phyloP scores from a whole-genome alignment of 2,329 filamentous ascomycete genomes.

The Colletotrichum sp. region DNA sequence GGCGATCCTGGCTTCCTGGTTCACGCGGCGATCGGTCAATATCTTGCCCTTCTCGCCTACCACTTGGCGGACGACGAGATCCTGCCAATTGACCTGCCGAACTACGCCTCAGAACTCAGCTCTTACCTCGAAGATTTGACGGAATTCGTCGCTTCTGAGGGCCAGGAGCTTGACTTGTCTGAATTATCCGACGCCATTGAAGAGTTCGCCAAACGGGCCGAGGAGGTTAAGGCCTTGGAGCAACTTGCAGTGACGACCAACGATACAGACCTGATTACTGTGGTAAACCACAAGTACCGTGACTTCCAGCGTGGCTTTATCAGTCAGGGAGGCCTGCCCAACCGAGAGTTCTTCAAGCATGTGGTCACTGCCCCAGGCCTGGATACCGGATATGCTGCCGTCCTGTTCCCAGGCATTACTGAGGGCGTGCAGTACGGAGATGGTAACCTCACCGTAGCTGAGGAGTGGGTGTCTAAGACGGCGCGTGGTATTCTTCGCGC shows the following conservation, averaged over 20 bases:
- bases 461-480: conserved; percentile 40
- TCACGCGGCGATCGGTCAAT: conserved; percentile 61
- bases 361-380: conserved; percentile 52
- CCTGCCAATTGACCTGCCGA: conserved; percentile 44
- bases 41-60: conserved; percentile 42
- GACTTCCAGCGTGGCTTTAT: conserved; percentile 55
- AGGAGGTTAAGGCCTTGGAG: conserved; percentile 36
- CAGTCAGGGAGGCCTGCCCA: conserved; percentile 50
- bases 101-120: conserved; percentile 43
- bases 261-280: conserved; percentile 33
- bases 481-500: conserved; percentile 37
- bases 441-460: conserved; percentile 35
- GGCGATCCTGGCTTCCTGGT: conserved; percentile 72
- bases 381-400: conserved; percentile 49
- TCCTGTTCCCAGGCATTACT: conserved; percentile 63
- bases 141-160: conserved; percentile 33
- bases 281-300: conserved; percentile 51
- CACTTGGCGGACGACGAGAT: conserved; percentile 41
- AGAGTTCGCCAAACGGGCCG: conserved; percentile 35
- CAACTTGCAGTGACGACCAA: conserved; percentile 30
- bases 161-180: conserved; percentile 39
- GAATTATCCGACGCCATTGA: conserved; percentile 43
- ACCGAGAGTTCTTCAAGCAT: conserved; percentile 50
- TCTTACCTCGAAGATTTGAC: conserved; percentile 42
- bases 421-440: conserved; percentile 66